Base-by-base conservation (phyloP, 2,329 filamentous ascomycete genomes). In the Zelopaecilomyces penicillatus region DNA sequence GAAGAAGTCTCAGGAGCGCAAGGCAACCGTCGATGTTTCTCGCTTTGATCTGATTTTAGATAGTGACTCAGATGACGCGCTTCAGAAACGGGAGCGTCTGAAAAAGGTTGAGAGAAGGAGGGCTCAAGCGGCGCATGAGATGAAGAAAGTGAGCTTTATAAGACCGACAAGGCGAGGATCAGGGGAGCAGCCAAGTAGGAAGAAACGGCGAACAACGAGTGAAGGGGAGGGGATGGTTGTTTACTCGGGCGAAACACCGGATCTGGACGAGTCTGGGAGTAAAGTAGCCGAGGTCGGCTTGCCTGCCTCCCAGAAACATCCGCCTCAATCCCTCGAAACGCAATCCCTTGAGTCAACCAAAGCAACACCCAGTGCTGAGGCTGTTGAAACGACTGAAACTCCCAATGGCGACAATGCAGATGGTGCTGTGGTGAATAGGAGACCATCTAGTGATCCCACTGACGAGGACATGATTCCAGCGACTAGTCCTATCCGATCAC, bases 1-100 rank as follows among this genome's bases (percentile, higher is more conserved):
- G 67, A 60, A 62, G 37, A 61, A 67, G 40, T 74, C 71, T 0
- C 71, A 74, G 40, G 64, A 71, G 50, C 61, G 68, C 30, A 65
- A 64, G 39, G 48, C 49, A 1, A 52, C 47, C 12, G 55, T 56
- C 3, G 60, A 56, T 4, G 39, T 48, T 8, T 32, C 46, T 0
- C 52, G 62, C n/a, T 52, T 55, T 2, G 50, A 50, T 4, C 19
- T 59, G 2, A 57, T 56, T 4, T 56, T 54, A 0, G 62, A 62
- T 2, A 62, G 64, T 9, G 64, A 68, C 28, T 60, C 62, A 3
- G 61, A 68, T 38, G 60, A 34, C 30, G 52, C 61, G 0, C 53
- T 61, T 5, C 52, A 55, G 36, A 54, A 52, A 37, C 49, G 62
- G 37, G 58, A 64, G n/a, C 63, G 68, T 9, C 62, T 58, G 6